Conservation (phyloP, 257 asterid genomes). For the Salvia miltiorrhiza region DNA sequence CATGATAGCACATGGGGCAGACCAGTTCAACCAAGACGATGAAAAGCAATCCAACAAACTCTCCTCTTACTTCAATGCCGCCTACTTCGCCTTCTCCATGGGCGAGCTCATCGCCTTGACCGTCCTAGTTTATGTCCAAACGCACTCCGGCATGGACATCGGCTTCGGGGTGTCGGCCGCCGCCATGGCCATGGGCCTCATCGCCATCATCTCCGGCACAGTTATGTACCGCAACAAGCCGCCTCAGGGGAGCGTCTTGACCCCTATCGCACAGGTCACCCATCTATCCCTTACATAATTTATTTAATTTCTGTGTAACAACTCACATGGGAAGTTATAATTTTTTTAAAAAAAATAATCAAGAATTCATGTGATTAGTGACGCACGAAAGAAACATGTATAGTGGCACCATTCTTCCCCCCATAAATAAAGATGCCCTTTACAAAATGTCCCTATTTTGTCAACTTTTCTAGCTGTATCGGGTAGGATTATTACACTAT, state of each 20-base stretch:
- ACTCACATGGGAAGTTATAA: no score
- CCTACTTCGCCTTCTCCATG: slow-evolving; percentile 83
- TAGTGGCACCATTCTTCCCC: background rate
- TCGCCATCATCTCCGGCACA: slow-evolving; percentile 56
- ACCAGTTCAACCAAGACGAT: slow-evolving; percentile 59
- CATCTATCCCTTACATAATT: no score
- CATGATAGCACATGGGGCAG: slow-evolving; percentile 94
- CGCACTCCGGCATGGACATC: slow-evolving; percentile 95
- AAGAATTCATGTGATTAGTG: background rate
- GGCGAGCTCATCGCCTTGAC: slow-evolving; percentile 86
- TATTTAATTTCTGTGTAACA: background rate
- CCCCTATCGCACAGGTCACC: slow-evolving; percentile 80
- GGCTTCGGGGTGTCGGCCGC: slow-evolving; percentile 92
- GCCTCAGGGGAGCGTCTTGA: slow-evolving; percentile 76
- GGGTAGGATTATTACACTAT: slow-evolving; percentile 6
- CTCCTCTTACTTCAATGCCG: slow-evolving; percentile 85
- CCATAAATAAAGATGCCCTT: background rate
- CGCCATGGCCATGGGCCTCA: slow-evolving; percentile 79
- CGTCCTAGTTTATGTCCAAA: slow-evolving; percentile 76
- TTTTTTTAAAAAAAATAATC: no score
- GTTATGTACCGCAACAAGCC: slow-evolving; percentile 64
- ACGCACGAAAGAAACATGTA: background rate
- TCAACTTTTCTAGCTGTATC: slow-evolving; percentile 10
- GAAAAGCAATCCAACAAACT: slow-evolving; percentile 57
- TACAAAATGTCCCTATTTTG: background rate